Base-by-base conservation (phyloP, 345 rosid genomes). In the Moringa oleifera region DNA sequence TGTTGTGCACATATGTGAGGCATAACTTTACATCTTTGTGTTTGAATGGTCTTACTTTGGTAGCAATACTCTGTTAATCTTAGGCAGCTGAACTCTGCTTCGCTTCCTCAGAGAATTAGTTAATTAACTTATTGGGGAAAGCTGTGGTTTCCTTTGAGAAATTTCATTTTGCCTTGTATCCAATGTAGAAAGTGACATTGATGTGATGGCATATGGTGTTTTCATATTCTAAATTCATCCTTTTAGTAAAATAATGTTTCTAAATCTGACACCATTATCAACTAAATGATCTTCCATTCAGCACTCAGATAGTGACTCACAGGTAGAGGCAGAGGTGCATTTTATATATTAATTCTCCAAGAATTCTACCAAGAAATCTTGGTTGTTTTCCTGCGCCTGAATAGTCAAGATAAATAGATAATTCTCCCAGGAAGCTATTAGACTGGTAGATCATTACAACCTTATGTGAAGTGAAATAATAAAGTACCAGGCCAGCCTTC, bases 101-200 rank as follows among this genome's bases (percentile, higher is more conserved):
- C 56, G 33, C 59, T 58, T 49, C 73, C 62, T 51, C 64, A 33
- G 46, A n/a, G n/a, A n/a, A n/a, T n/a, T 58, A 54, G 41, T 61
- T 61, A 63, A 7, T 64, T 58, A 23, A 56, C 50, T 53, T 69
- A 53, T 59, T 68, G 23, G 20, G 64, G 67, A 61, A 72, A 53
- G 70, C 72, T 59, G 61, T 58, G 72, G 74, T 62, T 73, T 60
- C 61, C 70, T 70, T 54, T 65, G 71, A 59, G 51, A 51, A 68
- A 76, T 56, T 65, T 66, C 71, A 58, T 57, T 36, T 57, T 63
- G 61, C 45, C 61, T 62, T 65, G 64, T 49, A 68, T 73, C 59
- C 68, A 59, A 59, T 69, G 51, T 59, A 73, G 62, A 52, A 64
- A 21, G 24, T 49, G 33, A 55, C 51, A 25, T 63, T 69, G 53